Evolutionary conservation across 1,139 yeast species (phyloP).

Genomic region (Pichia sp.): DNA sequence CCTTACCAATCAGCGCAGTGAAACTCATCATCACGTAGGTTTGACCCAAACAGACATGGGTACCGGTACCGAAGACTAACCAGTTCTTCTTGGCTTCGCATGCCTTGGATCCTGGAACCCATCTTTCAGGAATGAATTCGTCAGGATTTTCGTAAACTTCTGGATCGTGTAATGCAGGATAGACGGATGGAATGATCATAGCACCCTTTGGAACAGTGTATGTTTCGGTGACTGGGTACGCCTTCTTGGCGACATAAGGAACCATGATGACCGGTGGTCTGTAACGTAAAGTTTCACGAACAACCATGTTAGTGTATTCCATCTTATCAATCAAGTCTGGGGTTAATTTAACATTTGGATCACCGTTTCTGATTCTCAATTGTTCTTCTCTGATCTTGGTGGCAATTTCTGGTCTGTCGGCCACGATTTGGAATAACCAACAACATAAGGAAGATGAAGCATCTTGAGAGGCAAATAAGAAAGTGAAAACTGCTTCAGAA

Average conservation of each 20-base stretch:
- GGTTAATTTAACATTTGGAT: constrained; percentile 58
- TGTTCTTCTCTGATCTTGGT: constrained; percentile 90
- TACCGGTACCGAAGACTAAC: constrained; percentile 97
- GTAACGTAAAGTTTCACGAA: constrained; percentile 87
- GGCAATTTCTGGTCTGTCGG: constrained; percentile 92
- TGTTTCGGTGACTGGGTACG: constrained; percentile 75
- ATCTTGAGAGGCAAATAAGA: constrained; percentile 96
- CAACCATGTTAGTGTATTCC: constrained; percentile 87
- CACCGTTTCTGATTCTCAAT: constrained; percentile 74
- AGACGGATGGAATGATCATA: constrained; percentile 93
- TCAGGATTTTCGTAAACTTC: constrained; percentile 95
- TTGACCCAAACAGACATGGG: constrained; percentile 95
- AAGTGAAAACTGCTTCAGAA: constrained; percentile 94
- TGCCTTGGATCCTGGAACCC: constrained; percentile 72
- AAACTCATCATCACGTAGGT: constrained; percentile 89
- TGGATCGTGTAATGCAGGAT: constrained; percentile 96
- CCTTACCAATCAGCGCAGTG: constrained; percentile 89
- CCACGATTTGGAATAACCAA: constrained; percentile 95
- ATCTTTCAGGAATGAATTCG: constrained; percentile 91
- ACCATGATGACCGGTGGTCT: constrained; percentile 99
- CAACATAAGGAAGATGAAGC: constrained; percentile 98
- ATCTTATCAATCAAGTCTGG: constrained; percentile 79
- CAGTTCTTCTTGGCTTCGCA: constrained; percentile 74
- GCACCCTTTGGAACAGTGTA: constrained; percentile 97
- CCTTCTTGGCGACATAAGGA: constrained; percentile 87